Evolutionary conservation across 345 rosid species (phyloP).

Genomic region (rapeseed (Brassica napus)): Da-Ae NC_063440.1:18829001-18829500

Average conservation of each 20-base stretch:
- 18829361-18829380: conserved; percentile 95
- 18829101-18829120: conserved; percentile 63
- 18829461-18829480: conserved; percentile 91
- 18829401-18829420: conserved; percentile 77
- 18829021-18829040: conserved; percentile 77
- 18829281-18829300: conserved; percentile 96
- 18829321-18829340: conserved; percentile 83
- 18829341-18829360: conserved; percentile 95
- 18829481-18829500: conserved; percentile 88
- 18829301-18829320: conserved; percentile 82
- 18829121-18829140: conserved; percentile 75
- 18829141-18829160: conserved; percentile 56
- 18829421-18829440: conserved; percentile 91
- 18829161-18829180: too few species aligned
- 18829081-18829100: conserved; percentile 87
- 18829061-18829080: conserved; percentile 74
- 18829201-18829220: too few species aligned
- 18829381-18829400: conserved; percentile 83
- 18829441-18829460: conserved; percentile 86
- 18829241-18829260: conserved; percentile 86
- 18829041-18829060: conserved; percentile 88
- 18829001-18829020: conserved; percentile 38
- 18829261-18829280: conserved; percentile 94
- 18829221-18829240: conserved; percentile 76
- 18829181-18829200: too few species aligned